Conservation (phyloP, 441 rosid species). For the Isatis lusitanica region DNA sequence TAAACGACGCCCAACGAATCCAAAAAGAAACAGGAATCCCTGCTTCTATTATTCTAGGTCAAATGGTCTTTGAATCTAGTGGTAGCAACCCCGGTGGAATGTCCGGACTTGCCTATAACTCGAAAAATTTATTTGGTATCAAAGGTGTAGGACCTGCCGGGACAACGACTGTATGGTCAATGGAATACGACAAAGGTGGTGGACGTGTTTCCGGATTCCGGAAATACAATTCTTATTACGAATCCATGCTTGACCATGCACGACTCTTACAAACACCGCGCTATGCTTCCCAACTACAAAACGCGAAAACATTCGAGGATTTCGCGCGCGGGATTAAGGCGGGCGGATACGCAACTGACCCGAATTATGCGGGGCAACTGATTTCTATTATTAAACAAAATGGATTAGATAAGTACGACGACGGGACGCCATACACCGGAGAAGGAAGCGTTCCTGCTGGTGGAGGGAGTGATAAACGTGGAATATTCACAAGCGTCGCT, state of each 20-base stretch:
- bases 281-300: not conserved
- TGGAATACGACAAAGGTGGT: not conserved
- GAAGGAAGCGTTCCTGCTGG: not conserved
- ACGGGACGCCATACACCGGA: not conserved
- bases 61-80: not conserved
- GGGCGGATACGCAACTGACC: not conserved
- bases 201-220: not conserved
- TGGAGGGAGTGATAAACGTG: not conserved
- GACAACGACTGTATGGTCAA: not conserved
- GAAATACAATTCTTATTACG: not conserved
- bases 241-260: not conserved
- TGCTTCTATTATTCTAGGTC: not conserved
- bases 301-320: not conserved
- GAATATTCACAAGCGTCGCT: not conserved
- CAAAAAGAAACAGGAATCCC: not conserved
- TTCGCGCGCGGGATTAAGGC: not conserved
- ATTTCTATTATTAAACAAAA: not conserved
- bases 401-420: not conserved
- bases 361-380: not conserved
- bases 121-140: not conserved
- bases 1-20: not conserved
- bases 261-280: not conserved
- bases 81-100: not conserved
- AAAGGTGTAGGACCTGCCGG: not conserved
- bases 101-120: not conserved